Base-by-base conservation (phyloP, 1,284 basidiomycete genomes). In the Takashimella koratensis region DNA sequence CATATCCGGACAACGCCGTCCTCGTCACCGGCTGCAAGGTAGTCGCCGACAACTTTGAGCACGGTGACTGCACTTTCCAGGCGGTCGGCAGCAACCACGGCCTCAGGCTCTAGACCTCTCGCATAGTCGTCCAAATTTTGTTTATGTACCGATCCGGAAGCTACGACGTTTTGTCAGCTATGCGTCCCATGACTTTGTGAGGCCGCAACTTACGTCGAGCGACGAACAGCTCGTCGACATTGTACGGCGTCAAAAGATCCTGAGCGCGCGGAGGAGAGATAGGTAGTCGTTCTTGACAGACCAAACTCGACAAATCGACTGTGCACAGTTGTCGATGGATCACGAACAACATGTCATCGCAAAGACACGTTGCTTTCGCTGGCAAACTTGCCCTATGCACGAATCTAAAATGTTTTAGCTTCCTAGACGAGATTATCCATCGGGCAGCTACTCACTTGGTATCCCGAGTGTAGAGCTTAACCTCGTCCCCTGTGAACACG, bases 1-100 rank as follows among this genome's bases (percentile, higher is more conserved):
- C 71, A 75, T 4, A 76, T 61, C 13, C 73, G 56, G 5, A 76
- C 48, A 2, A 54, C 60, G 2, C 74, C 74, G 49, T 76, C 74
- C 42, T 69, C 73, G 60, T 74, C 73, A 3, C 74, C 74, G 0
- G 68, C 69, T 6, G 68, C 60, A 3, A 75, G 50, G 40, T 60
- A 65, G 2, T 43, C 25, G 1, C 58, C 48, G 16, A 43, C 47
- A 36, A 42, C 57, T 30, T 30, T 40, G 66, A 47, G 46, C 54
- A 64, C 1, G 8, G 70, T 70, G n/a, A 73, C 61, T 0, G 60
- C 50, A 4, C 67, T 64, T 1, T 66, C 65, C 19, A 67, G 51
- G 12, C 71, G 60, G 54, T 72, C 66, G 11, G 24, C 25, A 24
- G 36, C n/a, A 1, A 57, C 22, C 3, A 30, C 40, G 8, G 19